phyloP scores from a whole-genome alignment of 202 grass and related monocot genomes.

The Eragrostis tef region DNA sequence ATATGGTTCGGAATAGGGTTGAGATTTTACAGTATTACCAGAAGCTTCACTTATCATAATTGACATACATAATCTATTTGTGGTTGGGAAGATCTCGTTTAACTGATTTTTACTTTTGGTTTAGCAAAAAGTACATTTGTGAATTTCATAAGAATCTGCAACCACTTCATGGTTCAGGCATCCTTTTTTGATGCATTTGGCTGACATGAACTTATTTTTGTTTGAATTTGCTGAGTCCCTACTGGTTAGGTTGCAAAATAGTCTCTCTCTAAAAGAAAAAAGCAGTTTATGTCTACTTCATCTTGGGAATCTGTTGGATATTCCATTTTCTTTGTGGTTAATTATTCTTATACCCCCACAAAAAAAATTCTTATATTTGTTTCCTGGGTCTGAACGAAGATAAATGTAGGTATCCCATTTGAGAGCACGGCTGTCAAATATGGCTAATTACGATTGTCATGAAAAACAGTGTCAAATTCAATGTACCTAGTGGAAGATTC shows the following conservation, averaged over 20 bases:
- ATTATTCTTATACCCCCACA: background rate
- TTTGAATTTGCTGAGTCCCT: background rate
- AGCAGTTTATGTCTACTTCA: background rate
- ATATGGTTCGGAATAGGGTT: background rate
- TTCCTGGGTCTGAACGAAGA: background rate
- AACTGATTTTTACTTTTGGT: conserved; percentile 1
- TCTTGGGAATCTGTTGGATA: background rate
- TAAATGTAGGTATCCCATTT: background rate
- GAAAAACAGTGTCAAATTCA: background rate
- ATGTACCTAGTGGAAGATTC: conserved; percentile 6
- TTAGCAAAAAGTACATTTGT: background rate
- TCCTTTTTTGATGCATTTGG: background rate
- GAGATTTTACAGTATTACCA: conserved; percentile 13
- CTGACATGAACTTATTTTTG: background rate
- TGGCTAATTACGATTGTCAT: conserved; percentile 11
- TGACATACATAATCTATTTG: background rate
- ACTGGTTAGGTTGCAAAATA: background rate
- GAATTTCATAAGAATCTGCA: background rate
- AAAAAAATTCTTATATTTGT: background rate
- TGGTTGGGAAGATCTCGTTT: background rate
- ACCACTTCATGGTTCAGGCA: background rate
- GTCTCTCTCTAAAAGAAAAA: background rate
- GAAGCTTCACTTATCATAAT: background rate
- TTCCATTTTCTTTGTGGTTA: conserved; percentile 1
- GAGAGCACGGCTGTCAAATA: background rate